Base-by-base conservation (phyloP, 1,284 basidiomycete genomes). In the Mycosarcoma maydis region DNA sequence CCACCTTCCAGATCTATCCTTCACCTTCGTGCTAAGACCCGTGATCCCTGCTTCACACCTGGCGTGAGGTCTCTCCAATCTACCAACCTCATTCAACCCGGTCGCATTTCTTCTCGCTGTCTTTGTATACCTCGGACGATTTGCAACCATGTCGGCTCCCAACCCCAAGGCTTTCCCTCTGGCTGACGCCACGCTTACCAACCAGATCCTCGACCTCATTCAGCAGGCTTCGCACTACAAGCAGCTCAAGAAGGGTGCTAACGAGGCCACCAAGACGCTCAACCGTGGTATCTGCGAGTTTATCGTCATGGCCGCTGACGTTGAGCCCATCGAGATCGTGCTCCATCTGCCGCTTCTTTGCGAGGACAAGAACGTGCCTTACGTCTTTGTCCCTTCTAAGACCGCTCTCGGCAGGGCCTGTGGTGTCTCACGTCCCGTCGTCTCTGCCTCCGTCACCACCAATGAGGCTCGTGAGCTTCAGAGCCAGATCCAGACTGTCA, bases 331-430 rank as follows among this genome's bases (percentile, higher is more conserved):
- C 79, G 95, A 98, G 83, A 98, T 99, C 82, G 86, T 99, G 45
- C 88, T 99, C 71, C 96, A 98, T 84, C 88, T 98, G 24, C 96
- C 96, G 39, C 86, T 99, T 51, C 87, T 99, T 38, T 99, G 96
- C 83, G 96, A 99, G 84, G 96, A 99, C 86, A 99, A 99, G 92
- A 96, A 96, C 85, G 94, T 97, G 42, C 92, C 92, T 13, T 98
- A 98, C 84, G 87, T 98, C 79, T 98, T 97, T 84, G 87, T 98
- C 39, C 92, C 92, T 34, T 92, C 90, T 55, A 96, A 96, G 85
- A 92, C 92, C 58, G 94, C 95, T 17, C 87, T 98, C 32, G 96
- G 95, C 43, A 88, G 95, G 55, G 95, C 95, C 36, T 98, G 95
- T 84, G 93, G 94, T 69, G 95, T 99, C 46, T 90, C 92, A 37